These are phyloP conservation scores for Adansonia rubrostipa DNA, from an alignment of 441 rosid species.

Conservation along the genomic window DNA sequence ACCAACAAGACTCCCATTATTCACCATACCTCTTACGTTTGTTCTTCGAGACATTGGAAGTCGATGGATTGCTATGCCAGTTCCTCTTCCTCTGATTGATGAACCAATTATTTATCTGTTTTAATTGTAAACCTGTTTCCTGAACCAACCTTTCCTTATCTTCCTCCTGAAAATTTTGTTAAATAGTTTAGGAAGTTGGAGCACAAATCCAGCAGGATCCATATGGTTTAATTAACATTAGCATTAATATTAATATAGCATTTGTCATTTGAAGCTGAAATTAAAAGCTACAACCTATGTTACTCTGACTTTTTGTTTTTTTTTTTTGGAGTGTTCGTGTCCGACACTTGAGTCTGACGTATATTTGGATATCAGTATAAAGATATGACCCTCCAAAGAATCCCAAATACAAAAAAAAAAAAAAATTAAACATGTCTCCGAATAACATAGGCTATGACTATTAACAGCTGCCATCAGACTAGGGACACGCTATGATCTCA, in stretches of 20 bases:
- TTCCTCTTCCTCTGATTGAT: slow-evolving; percentile 96
- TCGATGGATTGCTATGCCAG: slow-evolving; percentile 95
- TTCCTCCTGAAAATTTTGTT: slow-evolving; percentile 71
- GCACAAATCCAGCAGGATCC: neutral
- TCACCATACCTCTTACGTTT: slow-evolving; percentile 82
- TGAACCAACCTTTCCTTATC: slow-evolving; percentile 93
- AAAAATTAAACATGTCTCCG: too few species aligned
- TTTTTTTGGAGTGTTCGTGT: too few species aligned
- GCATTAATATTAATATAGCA: neutral
- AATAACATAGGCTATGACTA: too few species aligned
- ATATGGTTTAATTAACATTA: neutral
- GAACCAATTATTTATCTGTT: slow-evolving; percentile 99
- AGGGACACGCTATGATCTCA: neutral
- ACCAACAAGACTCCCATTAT: slow-evolving; percentile 9
- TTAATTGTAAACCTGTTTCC: slow-evolving; percentile 93
- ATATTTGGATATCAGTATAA: too few species aligned
- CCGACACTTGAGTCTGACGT: too few species aligned
- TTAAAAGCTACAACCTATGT: too few species aligned
- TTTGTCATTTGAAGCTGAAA: too few species aligned
- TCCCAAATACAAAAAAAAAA: too few species aligned
- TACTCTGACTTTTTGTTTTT: too few species aligned
- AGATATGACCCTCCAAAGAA: too few species aligned
- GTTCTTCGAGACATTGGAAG: slow-evolving; percentile 80
- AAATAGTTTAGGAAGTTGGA: neutral
- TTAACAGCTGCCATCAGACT: too few species aligned